Conservation (phyloP, 148 eudicot genomes). For the Arctostaphylos glauca region DNA sequence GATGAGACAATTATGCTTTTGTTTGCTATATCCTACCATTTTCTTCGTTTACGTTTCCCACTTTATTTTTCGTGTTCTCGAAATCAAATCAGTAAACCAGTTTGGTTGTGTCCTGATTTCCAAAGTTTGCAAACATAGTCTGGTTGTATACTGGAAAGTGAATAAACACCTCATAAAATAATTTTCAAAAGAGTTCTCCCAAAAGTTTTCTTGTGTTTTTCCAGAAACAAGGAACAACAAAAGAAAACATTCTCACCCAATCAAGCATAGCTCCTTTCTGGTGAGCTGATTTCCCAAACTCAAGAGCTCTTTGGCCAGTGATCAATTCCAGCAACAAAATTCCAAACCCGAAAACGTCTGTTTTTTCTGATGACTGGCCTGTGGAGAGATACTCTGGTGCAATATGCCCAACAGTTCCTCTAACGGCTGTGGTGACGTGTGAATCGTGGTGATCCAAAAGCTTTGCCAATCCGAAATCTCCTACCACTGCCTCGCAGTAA, state of each 20-base stretch:
- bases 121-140: neutral
- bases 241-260: conserved; percentile 48
- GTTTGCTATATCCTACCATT: neutral
- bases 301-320: conserved; percentile 81
- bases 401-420: conserved; percentile 82
- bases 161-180: neutral
- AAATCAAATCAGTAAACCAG: neutral
- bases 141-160: neutral
- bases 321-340: conserved; percentile 73
- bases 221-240: neutral
- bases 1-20: neutral
- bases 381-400: conserved; percentile 87
- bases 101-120: neutral
- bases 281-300: conserved; percentile 75
- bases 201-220: neutral
- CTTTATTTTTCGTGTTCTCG: neutral
- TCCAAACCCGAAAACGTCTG: conserved; percentile 82
- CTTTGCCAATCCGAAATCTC: conserved; percentile 86
- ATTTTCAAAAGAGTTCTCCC: neutral
- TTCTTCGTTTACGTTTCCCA: neutral
- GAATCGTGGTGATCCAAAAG: conserved; percentile 79
- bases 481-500: conserved; percentile 83
- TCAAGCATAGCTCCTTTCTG: conserved; percentile 85
- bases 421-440: conserved; percentile 76
- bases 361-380: conserved; percentile 86